phyloP scores from a whole-genome alignment of 495 filamentous ascomycete species.

The Penicillium odoratum region DNA sequence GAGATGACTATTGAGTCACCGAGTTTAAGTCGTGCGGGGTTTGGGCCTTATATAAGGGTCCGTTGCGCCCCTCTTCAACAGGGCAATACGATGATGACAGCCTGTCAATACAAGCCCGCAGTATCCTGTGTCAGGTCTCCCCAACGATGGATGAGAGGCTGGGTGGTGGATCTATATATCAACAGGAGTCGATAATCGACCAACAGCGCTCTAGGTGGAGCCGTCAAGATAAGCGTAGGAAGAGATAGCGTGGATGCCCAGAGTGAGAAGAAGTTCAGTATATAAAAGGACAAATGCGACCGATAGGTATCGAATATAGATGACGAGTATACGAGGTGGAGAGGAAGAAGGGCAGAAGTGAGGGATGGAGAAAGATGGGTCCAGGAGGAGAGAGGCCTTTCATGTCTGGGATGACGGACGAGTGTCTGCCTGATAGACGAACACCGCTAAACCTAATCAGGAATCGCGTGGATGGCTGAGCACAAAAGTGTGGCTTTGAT shows the following conservation, averaged over 20 bases:
- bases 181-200: not conserved
- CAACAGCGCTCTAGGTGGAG: not conserved
- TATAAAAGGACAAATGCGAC: too few species aligned
- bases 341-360: not conserved
- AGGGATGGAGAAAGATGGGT: slow-evolving; percentile 12
- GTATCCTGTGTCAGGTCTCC: too few species aligned
- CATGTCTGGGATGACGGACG: slow-evolving; percentile 16
- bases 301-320: not conserved
- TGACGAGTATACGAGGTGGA: not conserved
- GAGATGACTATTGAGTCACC: slow-evolving; percentile 25
- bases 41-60: slow-evolving; percentile 5
- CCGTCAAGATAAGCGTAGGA: not conserved
- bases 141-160: too few species aligned
- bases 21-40: slow-evolving; percentile 6
- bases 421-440: slow-evolving; percentile 49
- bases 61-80: slow-evolving; percentile 3
- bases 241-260: not conserved
- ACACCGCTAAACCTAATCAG: slow-evolving; percentile 25
- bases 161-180: not conserved
- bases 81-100: not conserved
- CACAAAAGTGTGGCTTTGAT: slow-evolving; percentile 15
- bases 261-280: not conserved
- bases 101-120: too few species aligned
- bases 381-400: slow-evolving; percentile 12
- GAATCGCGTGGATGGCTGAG: slow-evolving; percentile 25